phyloP scores from a whole-genome alignment of 116 monocot species.

The Thalassia testudinum region DNA sequence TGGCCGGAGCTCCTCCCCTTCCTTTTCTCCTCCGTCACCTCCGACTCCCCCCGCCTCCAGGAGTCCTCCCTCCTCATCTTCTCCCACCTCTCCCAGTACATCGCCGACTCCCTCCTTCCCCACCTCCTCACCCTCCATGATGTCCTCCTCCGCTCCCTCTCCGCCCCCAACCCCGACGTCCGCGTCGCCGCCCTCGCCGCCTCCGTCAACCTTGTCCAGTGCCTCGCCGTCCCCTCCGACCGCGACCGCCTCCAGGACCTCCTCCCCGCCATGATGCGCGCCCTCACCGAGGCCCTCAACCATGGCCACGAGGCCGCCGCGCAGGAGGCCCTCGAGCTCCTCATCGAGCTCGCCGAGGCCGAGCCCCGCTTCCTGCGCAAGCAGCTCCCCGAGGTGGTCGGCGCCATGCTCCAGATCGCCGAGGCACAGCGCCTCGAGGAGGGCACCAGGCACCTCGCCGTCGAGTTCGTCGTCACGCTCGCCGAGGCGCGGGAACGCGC shows the following conservation, averaged over 20 bases:
- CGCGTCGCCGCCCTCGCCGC: conserved; percentile 68
- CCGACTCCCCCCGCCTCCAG: conserved; percentile 35
- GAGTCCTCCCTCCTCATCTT: conserved; percentile 42
- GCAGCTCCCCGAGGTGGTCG: conserved; percentile 61
- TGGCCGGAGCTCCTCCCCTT: conserved; percentile 92
- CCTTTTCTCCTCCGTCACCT: conserved; percentile 53
- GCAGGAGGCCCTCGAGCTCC: conserved; percentile 73
- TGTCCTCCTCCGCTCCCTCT: conserved; percentile 13
- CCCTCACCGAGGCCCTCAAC: conserved; percentile 64
- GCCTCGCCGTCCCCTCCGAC: conserved; percentile 32
- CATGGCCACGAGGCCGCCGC: conserved; percentile 70
- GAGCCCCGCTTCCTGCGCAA: conserved; percentile 68
- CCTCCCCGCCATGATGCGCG: conserved; percentile 87
- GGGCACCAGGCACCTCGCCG: conserved; percentile 63
- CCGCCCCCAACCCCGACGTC: conserved; percentile 40
- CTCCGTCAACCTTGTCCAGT: conserved; percentile 64
- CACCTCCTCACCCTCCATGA: conserved; percentile 18
- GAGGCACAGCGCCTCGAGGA: conserved; percentile 74
- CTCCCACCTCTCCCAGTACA: conserved; percentile 39
- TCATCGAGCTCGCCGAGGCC: conserved; percentile 71
- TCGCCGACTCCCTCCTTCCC: conserved; percentile 30
- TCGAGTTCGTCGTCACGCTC: conserved; percentile 87
- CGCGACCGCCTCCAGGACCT: conserved; percentile 74
- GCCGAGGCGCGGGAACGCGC: conserved; percentile 81
- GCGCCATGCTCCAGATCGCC: conserved; percentile 81